phyloP scores from a whole-genome alignment of 1,139 yeast species.

The Suhomyces bolitotheri region DNA sequence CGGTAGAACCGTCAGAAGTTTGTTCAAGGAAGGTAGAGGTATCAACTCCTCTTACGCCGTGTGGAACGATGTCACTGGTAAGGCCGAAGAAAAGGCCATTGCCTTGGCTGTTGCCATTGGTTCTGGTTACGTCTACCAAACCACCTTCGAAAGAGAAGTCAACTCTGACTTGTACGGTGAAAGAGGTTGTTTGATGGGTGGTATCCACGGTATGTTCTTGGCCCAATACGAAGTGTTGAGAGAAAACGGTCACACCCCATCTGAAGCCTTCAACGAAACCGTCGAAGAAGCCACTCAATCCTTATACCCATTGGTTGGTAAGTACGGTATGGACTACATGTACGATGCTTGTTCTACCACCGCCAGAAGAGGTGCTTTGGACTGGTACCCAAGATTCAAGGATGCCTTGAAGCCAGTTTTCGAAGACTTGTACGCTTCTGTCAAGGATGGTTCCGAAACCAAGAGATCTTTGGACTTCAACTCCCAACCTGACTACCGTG shows the following conservation, averaged over 20 bases:
- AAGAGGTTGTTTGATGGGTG: slow-evolving; percentile 99
- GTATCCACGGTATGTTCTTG: slow-evolving; percentile 99
- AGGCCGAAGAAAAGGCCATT: slow-evolving; percentile 98
- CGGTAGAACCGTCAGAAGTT: slow-evolving; percentile 98
- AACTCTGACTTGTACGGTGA: slow-evolving; percentile 99
- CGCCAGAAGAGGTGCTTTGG: slow-evolving; percentile 99
- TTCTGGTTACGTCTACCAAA: slow-evolving; percentile 99
- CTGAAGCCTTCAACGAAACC: slow-evolving; percentile 99
- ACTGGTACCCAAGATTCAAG: slow-evolving; percentile 99
- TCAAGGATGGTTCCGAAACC: slow-evolving; percentile 95
- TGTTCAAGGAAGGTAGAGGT: slow-evolving; percentile 99
- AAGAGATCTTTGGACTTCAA: slow-evolving; percentile 97
- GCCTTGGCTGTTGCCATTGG: slow-evolving; percentile 99
- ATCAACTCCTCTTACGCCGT: slow-evolving; percentile 99
- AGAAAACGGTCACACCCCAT: slow-evolving; percentile 99
- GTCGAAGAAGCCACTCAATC: slow-evolving; percentile 99
- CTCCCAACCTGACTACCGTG: slow-evolving; percentile 98
- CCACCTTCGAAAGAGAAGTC: slow-evolving; percentile 98
- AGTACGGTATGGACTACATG: slow-evolving; percentile 99
- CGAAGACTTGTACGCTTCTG: slow-evolving; percentile 92
- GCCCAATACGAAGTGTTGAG: slow-evolving; percentile 99
- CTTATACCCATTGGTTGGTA: slow-evolving; percentile 96
- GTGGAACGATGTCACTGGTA: slow-evolving; percentile 98
- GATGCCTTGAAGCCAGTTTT: slow-evolving; percentile 98
- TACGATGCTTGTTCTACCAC: slow-evolving; percentile 99